Base-by-base conservation (phyloP, 1,284 basidiomycete genomes). In the Ustilago crameri region DNA sequence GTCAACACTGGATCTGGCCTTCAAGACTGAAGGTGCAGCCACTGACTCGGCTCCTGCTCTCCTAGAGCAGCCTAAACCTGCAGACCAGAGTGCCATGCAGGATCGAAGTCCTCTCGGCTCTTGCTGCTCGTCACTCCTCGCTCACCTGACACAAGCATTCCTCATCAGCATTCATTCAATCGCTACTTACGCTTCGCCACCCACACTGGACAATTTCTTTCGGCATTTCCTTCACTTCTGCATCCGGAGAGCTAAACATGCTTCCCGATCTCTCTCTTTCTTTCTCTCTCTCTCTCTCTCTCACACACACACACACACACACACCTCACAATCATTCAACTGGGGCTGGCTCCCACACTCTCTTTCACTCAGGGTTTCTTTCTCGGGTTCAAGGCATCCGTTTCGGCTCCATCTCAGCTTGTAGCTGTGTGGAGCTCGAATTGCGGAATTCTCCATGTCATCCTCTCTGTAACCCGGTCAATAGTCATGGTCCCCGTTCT, bases 321-420 rank as follows among this genome's bases (percentile, higher is more conserved):
- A 30, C 30, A 7, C 30, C 12, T 12, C 15, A 22, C 20, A 4
- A 8, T 18, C 41, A 42, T 20, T 42, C 22, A 10, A 23, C 23
- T 42, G 41, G 41, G 41, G 23, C 41, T 42, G 41, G 41, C 12
- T 42, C 20, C 20, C 41, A 42, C 41, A 42, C 20, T 23, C 20
- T 23, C 18, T 40, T 18, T 34, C 32, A 34, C n/a, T n/a, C n/a
- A n/a, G n/a, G n/a, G n/a, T n/a, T n/a, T n/a, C n/a, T n/a, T n/a
- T n/a, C n/a, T n/a, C n/a, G n/a, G n/a, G n/a, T n/a, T n/a, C n/a
- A n/a, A n/a, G n/a, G n/a, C n/a, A n/a, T n/a, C n/a, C n/a, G n/a
- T n/a, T n/a, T n/a, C n/a, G n/a, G n/a, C n/a, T n/a, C n/a, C n/a
- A n/a, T n/a, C n/a, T n/a, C n/a, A n/a, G n/a, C n/a, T n/a, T n/a